These are phyloP conservation scores for Carex cristatella DNA, from an alignment of 176 grass and related monocot genomes.

Conservation along the genomic window DNA sequence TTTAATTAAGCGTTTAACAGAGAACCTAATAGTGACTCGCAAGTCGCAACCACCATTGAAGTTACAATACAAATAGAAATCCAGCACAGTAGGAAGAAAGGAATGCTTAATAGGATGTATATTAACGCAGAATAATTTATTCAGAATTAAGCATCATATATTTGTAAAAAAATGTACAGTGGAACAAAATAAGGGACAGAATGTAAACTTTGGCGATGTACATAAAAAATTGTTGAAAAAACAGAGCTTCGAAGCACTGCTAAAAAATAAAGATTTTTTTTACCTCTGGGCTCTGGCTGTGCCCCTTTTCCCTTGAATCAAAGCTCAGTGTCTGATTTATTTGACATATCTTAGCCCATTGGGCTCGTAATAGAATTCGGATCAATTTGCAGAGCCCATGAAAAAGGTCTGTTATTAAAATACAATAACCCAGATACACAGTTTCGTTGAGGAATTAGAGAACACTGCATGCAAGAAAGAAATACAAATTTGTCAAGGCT, in stretches of 20 bases:
- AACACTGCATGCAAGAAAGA: background rate
- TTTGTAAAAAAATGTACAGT: background rate
- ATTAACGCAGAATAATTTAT: background rate
- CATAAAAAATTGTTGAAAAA: background rate
- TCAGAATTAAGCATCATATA: background rate
- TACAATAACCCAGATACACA: background rate
- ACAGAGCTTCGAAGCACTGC: background rate
- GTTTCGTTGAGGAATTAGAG: background rate
- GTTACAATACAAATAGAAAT: background rate
- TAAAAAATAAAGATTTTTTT: background rate
- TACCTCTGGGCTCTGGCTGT: background rate
- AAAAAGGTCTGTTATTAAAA: background rate
- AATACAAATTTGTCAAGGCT: background rate
- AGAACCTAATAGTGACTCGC: background rate
- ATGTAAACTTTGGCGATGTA: background rate
- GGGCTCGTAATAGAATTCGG: background rate
- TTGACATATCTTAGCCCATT: background rate
- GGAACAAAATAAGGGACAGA: background rate
- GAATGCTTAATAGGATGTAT: background rate
- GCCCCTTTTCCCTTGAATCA: background rate
- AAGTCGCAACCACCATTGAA: background rate
- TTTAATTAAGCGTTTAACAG: background rate
- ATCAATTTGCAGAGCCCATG: background rate
- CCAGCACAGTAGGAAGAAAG: background rate
- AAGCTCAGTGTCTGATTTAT: background rate